Evolutionary conservation across 2,329 filamentous ascomycete genomes (phyloP).

Genomic region (Chaetomium olivaceum): DNA sequence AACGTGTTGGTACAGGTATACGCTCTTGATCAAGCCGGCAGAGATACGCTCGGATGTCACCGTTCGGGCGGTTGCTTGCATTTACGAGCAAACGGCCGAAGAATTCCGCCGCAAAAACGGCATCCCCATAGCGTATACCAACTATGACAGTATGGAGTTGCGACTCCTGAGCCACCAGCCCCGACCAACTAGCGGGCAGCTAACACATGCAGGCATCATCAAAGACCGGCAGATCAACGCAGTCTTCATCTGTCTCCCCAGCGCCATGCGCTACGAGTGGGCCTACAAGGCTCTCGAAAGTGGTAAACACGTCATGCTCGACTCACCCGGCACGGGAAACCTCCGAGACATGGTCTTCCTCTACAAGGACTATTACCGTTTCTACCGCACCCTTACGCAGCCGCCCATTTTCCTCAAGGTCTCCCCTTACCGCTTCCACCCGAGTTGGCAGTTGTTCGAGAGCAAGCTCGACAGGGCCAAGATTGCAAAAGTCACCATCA

Average conservation of each 20-base stretch:
- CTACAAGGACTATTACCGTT: conserved; percentile 42
- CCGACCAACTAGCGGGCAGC: background rate
- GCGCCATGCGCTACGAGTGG: conserved; percentile 49
- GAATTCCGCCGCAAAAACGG: conserved; percentile 51
- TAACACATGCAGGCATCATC: conserved; percentile 38
- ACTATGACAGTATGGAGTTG: conserved; percentile 49
- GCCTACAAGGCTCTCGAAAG: conserved; percentile 48
- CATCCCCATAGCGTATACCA: conserved; percentile 51
- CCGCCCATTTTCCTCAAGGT: conserved; percentile 54
- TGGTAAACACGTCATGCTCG: conserved; percentile 57
- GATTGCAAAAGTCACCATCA: conserved; percentile 40
- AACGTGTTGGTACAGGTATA: conserved; percentile 35
- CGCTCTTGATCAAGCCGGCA: conserved; percentile 50
- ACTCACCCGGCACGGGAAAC: conserved; percentile 55
- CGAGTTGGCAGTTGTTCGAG: conserved; percentile 47
- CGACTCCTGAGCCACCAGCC: background rate
- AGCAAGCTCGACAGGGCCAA: conserved; percentile 41
- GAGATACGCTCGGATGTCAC: conserved; percentile 55
- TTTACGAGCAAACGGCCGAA: conserved; percentile 49
- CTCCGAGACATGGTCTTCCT: conserved; percentile 46
- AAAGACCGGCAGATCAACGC: conserved; percentile 47
- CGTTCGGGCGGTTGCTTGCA: conserved; percentile 53
- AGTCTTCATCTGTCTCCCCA: conserved; percentile 54
- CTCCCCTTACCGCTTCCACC: conserved; percentile 54
- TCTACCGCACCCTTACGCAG: conserved; percentile 36